These are phyloP conservation scores for Chlamydomonas sp. DNA, from an alignment of 139 green algal species.

Conservation along the genomic window DNA sequence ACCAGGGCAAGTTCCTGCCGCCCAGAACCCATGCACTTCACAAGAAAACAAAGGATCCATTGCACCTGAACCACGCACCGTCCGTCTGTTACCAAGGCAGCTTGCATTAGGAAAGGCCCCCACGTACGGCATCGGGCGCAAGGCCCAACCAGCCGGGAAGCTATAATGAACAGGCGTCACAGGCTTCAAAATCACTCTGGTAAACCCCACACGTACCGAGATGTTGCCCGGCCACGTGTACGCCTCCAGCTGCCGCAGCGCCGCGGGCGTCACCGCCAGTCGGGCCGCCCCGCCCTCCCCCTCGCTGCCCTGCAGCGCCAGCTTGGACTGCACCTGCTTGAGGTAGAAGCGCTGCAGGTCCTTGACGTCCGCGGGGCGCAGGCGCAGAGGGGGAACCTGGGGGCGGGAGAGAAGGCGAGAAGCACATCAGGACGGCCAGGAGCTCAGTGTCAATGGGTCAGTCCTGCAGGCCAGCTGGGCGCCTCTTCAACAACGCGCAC, in stretches of 20 bases:
- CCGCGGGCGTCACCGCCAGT: conserved; percentile 62
- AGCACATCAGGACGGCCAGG: background rate
- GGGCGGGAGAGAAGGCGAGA: background rate
- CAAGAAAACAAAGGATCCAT: too few relatives aligned
- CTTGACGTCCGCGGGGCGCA: conserved; percentile 72
- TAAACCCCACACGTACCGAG: conserved; percentile 26
- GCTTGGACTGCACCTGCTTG: background rate
- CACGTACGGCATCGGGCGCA: too few relatives aligned
- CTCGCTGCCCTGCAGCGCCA: background rate
- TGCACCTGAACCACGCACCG: too few relatives aligned
- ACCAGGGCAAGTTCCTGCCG: too few relatives aligned
- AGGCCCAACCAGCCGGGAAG: too few relatives aligned
- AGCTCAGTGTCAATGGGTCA: background rate
- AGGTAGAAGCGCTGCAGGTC: conserved; percentile 63
- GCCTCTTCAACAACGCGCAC: too few relatives aligned
- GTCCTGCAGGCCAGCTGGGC: too few relatives aligned
- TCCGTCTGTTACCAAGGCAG: too few relatives aligned
- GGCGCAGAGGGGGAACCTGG: conserved; percentile 77
- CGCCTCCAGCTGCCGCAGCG: conserved; percentile 67
- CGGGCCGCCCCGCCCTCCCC: background rate
- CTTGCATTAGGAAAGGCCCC: too few relatives aligned
- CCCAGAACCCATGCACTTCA: too few relatives aligned
- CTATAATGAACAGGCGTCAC: too few relatives aligned
- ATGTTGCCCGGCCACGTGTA: conserved; percentile 80
- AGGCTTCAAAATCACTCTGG: background rate